Conservation (phyloP, 306 rosid genomes). For the Pachyrhizus erosus region DNA sequence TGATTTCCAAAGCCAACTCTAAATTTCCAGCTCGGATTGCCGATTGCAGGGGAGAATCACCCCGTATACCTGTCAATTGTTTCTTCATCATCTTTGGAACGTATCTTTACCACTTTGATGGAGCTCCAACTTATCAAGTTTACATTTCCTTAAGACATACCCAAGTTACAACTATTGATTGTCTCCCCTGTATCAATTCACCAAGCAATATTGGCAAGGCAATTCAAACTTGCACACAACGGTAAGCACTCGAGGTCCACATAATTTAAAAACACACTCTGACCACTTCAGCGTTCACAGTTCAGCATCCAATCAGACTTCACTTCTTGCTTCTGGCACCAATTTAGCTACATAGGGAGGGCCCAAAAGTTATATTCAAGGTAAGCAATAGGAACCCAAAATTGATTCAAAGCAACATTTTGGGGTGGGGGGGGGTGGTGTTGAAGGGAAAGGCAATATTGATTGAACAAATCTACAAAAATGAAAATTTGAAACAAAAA, state of each 20-base stretch:
- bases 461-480: conserved; percentile 11
- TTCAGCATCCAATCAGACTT: conserved; percentile 34
- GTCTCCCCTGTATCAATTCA: conserved; percentile 35
- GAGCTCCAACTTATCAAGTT: conserved; percentile 35
- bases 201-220: conserved; percentile 32
- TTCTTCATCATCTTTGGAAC: conserved; percentile 58
- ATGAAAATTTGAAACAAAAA: not conserved
- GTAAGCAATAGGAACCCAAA: conserved; percentile 27
- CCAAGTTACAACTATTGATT: conserved; percentile 26
- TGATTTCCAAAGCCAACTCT: conserved; percentile 57
- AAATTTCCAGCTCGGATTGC: conserved; percentile 69
- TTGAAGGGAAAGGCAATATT: not conserved
- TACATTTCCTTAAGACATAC: conserved; percentile 35
- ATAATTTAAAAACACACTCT: conserved; percentile 16
- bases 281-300: conserved; percentile 39
- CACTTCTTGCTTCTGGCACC: not conserved
- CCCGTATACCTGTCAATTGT: conserved; percentile 64
- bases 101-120: conserved; percentile 40
- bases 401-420: not conserved
- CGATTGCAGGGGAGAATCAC: conserved; percentile 62
- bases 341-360: not conserved
- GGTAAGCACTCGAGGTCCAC: conserved; percentile 28
- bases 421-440: too few species aligned
- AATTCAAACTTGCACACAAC: conserved; percentile 37
- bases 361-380: not conserved